A percentile compares a stretch with the other conserved stretches of the same genome.
phyloP scores from a whole-genome alignment of 768 basidiomycete genomes.

The Mycena venus region DNA sequence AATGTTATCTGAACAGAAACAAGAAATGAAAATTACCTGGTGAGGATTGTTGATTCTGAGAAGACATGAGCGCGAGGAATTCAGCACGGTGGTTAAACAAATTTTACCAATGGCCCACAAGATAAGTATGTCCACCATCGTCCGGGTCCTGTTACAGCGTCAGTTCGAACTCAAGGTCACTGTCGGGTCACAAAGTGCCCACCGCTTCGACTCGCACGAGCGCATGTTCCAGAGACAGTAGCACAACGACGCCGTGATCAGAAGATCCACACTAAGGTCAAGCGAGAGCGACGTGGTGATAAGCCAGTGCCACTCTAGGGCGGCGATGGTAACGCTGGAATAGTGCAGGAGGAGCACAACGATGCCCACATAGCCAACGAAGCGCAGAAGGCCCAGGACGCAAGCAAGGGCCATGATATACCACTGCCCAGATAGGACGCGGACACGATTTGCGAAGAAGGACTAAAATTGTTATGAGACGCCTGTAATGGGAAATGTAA shows the following conservation, averaged over 20 bases:
- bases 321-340: background rate
- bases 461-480: background rate
- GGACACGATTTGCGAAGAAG: conserved; percentile 17
- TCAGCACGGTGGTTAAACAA: too few species aligned
- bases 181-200: too few species aligned
- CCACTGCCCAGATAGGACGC: background rate
- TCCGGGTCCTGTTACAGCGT: too few species aligned
- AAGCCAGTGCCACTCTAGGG: conserved; percentile 17
- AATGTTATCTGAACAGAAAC: too few species aligned
- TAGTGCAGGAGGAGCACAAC: background rate
- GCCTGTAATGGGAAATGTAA: background rate
- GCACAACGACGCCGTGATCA: conserved; percentile 9
- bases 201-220: background rate
- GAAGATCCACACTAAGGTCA: background rate
- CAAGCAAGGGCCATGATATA: conserved; percentile 6
- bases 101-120: too few species aligned
- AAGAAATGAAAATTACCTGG: background rate
- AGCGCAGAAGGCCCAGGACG: background rate
- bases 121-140: too few species aligned
- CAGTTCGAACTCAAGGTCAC: too few species aligned
- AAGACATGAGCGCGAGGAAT: background rate
- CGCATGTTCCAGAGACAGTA: conserved; percentile 3
- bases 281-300: conserved; percentile 5
- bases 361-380: background rate
- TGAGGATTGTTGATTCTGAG: too few species aligned